These are phyloP conservation scores for Crithidia sp. DNA, from an alignment of 208 protist genomes.

Conservation along the genomic window DNA sequence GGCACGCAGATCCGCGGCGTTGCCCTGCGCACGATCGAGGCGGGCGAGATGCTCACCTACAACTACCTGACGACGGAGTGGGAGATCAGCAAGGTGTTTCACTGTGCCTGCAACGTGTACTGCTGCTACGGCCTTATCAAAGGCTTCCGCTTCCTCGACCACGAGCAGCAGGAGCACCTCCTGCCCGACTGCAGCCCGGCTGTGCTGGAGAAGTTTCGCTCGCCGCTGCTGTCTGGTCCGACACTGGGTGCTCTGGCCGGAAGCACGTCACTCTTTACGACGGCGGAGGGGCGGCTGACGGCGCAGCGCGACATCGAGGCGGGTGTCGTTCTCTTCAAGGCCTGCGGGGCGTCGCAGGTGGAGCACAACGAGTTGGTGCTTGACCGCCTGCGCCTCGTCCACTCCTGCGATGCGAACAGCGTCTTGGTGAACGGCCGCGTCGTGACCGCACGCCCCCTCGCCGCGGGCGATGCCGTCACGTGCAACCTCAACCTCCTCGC, in stretches of 20 bases:
- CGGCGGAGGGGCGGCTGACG: conserved; percentile 46
- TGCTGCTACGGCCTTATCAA: conserved; percentile 84
- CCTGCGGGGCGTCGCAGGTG: conserved; percentile 30
- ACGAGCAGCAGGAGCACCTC: conserved; percentile 74
- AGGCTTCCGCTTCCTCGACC: conserved; percentile 79
- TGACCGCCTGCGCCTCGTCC: conserved; percentile 57
- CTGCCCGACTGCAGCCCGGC: conserved; percentile 69
- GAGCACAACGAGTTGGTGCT: conserved; percentile 48
- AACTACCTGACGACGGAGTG: conserved; percentile 91
- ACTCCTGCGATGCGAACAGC: conserved; percentile 82
- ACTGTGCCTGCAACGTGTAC: conserved; percentile 79
- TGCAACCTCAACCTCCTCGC: conserved; percentile 69
- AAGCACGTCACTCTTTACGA: conserved; percentile 40
- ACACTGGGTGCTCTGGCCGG: conserved; percentile 37
- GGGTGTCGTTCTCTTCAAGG: conserved; percentile 64
- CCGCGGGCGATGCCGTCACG: conserved; percentile 65
- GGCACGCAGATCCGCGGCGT: conserved; percentile 68
- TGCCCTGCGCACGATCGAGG: conserved; percentile 75
- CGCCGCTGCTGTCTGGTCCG: conserved; percentile 39
- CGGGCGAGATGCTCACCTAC: conserved; percentile 76
- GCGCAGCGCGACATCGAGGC: conserved; percentile 60
- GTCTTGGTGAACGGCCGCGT: conserved; percentile 68
- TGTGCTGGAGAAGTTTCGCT: conserved; percentile 67
- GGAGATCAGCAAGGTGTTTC: conserved; percentile 83
- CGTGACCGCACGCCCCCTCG: conserved; percentile 51